Evolutionary conservation across 192 early-diverging fungal species (phyloP).

Genomic region (Backusella australiensis): DNA sequence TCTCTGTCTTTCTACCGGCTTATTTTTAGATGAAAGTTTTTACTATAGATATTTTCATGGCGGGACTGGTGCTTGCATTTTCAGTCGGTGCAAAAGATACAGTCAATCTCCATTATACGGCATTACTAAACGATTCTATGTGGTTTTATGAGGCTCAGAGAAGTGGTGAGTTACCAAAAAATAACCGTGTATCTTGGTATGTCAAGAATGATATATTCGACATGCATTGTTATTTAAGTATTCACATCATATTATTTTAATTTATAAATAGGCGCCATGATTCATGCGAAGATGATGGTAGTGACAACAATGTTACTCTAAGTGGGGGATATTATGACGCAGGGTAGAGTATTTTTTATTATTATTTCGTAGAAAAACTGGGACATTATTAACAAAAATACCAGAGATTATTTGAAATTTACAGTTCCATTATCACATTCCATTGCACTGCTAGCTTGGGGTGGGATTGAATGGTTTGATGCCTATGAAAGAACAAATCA

Average conservation of each 20-base stretch:
- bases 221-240: neutral
- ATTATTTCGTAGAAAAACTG: neutral
- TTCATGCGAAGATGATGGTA: conserved; percentile 11
- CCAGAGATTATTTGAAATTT: conserved; percentile 49
- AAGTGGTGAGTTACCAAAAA: conserved; percentile 37
- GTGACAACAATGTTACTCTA: conserved; percentile 5
- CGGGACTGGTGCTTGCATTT: neutral
- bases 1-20: neutral
- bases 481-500: conserved; percentile 44
- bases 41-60: neutral
- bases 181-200: conserved; percentile 44
- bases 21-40: neutral
- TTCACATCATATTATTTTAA: neutral
- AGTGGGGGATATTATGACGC: conserved; percentile 24
- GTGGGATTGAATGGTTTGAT: conserved; percentile 46
- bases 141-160: conserved; percentile 51
- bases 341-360: neutral
- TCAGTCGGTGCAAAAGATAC: neutral
- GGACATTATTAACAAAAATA: neutral
- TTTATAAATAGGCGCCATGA: conserved; percentile 5
- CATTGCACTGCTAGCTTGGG: conserved; percentile 45
- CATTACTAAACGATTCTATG: conserved; percentile 37
- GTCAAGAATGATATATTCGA: neutral
- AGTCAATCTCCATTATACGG: conserved; percentile 13
- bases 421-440: conserved; percentile 47